Evolutionary conservation across 2,329 filamentous ascomycete genomes (phyloP), one percentile per base, ranked within the genome.

Genomic region (Neofusicoccum kwambonambiense): DNA sequence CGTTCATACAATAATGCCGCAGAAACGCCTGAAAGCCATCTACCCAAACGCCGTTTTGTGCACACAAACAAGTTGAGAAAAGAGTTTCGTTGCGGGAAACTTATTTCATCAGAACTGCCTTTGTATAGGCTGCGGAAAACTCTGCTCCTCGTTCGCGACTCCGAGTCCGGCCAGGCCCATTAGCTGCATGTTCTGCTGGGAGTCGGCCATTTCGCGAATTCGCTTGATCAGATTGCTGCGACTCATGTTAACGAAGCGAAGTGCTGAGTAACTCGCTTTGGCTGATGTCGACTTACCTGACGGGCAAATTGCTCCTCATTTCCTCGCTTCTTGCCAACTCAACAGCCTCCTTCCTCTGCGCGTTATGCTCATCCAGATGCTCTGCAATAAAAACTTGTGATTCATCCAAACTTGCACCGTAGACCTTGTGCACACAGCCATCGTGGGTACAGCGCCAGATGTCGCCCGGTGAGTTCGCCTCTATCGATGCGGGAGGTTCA

Each of bases 381-480:
- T 84, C 79, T 17, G 80, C 80, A 51, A 92, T 89, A 9, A 85
- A 76, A 4, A 80, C 77, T 65, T 86, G 83, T 27, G 85, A 85
- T 0, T 82, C 80, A 3, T 82, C 76, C 47, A 84, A 81, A 50
- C 86, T 83, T n/a, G 86, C 86, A 2, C 82, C 83, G 67, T 88
- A 87, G 11, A 91, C 86, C 45, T 88, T 81, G 69, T 87, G 87
- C 42, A 78, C 78, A 70, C 90, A 92, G 27, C 84, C 87, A 11
- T 87, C 84, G 67, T 89, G 82, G 4, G 84, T 83, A 70, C 90
- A 92, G 1, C 79, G 79, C 89, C 89, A 92, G 0, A 86, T 87
- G 62, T 88, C 84, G 65, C 87, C 82, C 0, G 86, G 84, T 0
- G 86, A 87, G 39, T 81, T 77, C 2, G 78, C 61, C 44, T 71